Evolutionary conservation across 192 early-diverging fungal genomes (phyloP), one percentile per base, ranked within the genome.

Genomic region (Chytriomyces hyalinus): DNA sequence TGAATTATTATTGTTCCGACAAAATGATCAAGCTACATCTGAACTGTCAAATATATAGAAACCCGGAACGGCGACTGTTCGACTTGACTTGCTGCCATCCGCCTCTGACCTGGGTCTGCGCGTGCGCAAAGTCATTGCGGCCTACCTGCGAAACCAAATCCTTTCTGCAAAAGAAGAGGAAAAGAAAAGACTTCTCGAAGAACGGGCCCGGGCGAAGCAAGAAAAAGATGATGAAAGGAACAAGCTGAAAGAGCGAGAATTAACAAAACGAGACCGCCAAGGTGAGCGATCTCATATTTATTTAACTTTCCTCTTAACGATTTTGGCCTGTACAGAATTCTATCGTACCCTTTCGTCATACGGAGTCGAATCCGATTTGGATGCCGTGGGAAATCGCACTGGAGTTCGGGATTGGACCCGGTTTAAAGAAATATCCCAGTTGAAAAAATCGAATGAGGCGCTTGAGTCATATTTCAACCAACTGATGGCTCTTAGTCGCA

Each of bases 341-440:
- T 82, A 87, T 28, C 49, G 83, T 22, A 85, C 84, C 6, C 60
- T 89, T 22, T 70, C 88, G 24, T 83, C 84, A 9, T 89, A 78
- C 80, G 88, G 86, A 9, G 88, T 88, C 17, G 85, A 84, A 15
- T 67, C 67, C 8, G 28, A 76, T 57, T 59, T 69, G 26, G 45
- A 45, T 9, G 46, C 72, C 20, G 4, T 2, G 36, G 36, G 36
- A 36, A 57, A 57, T 57, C 15, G 53, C 2, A 72, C 70, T 3
- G 72, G 57, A 17, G 63, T 67, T 50, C 75, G 81, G 15, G 83
- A 87, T 49, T 95, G 94, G 94, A 81, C 80, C 1, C 81, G 86
- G 4, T 94, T 95, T 83, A 92, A 89, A 61, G 89, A 91, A 59
- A 77, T 94, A 11, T 81, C 92, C 48, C 88, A 90, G 47, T 66